Evolutionary conservation across 352 stramenopile genomes (phyloP).

Genomic region (Phytophthora rubi): DNA sequence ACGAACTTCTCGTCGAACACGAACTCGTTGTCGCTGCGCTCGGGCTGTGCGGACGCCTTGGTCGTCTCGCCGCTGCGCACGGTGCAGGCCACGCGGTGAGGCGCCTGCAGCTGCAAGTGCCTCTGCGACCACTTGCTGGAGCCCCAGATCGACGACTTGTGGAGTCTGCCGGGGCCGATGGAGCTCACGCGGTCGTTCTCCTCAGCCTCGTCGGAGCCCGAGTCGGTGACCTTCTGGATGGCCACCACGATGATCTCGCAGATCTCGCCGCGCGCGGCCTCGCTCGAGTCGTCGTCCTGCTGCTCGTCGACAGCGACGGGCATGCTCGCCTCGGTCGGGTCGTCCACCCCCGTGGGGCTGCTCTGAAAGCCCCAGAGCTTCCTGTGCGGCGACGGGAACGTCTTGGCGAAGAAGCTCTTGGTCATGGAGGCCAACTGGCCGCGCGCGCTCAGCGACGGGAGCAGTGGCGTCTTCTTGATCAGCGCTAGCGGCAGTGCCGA

Average conservation of each 20-base stretch:
- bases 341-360: slow-evolving; percentile 39
- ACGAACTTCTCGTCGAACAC: slow-evolving; percentile 56
- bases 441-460: slow-evolving; percentile 34
- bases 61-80: slow-evolving; percentile 35
- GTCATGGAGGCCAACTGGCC: slow-evolving; percentile 38
- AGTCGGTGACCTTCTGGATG: slow-evolving; percentile 39
- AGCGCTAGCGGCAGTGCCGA: slow-evolving; percentile 32
- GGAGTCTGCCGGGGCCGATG: slow-evolving; percentile 12
- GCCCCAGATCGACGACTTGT: slow-evolving; percentile 30
- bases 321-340: slow-evolving; percentile 24
- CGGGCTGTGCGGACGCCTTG: slow-evolving; percentile 36
- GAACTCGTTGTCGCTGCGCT: slow-evolving; percentile 32
- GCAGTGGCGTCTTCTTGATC: slow-evolving; percentile 35
- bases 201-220: not conserved
- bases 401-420: slow-evolving; percentile 45
- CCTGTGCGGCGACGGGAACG: slow-evolving; percentile 34
- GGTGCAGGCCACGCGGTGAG: slow-evolving; percentile 32
- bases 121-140: slow-evolving; percentile 29
- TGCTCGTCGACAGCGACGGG: slow-evolving; percentile 1
- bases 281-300: not conserved
- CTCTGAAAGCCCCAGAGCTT: slow-evolving; percentile 37
- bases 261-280: slow-evolving; percentile 36
- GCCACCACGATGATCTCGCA: slow-evolving; percentile 51
- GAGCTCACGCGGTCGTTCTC: slow-evolving; percentile 13
- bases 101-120: slow-evolving; percentile 16